Conservation (phyloP, 169 alveolate species). For the Amoebophrya sp. region DNA sequence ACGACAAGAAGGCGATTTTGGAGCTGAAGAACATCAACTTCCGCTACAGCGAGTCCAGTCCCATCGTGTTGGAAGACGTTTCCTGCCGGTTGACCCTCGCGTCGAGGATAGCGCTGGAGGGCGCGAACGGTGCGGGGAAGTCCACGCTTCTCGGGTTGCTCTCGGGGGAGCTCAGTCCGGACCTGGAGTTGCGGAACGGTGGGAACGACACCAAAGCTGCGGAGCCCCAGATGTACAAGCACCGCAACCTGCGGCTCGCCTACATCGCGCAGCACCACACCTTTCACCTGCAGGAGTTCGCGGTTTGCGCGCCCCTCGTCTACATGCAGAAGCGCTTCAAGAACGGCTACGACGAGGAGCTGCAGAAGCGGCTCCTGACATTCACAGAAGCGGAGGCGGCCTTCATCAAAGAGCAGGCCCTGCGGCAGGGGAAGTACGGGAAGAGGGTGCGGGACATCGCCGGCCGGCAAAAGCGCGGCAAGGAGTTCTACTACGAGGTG, state of each 20-base stretch:
- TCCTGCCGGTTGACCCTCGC: neutral
- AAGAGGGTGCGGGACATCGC: neutral
- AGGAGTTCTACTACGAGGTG: conserved; percentile 10
- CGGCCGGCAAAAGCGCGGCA: neutral
- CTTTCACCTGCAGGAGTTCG: conserved; percentile 7
- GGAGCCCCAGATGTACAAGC: neutral
- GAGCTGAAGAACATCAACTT: neutral
- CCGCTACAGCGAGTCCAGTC: neutral
- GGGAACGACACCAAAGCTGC: too few species aligned
- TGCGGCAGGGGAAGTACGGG: neutral
- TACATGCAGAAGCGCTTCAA: conserved; percentile 15
- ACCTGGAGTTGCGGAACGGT: neutral
- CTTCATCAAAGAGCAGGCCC: neutral
- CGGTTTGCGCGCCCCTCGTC: neutral
- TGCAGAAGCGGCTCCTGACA: conserved; percentile 2
- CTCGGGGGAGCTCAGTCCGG: neutral
- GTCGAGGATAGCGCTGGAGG: neutral
- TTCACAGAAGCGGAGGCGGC: neutral
- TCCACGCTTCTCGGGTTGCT: conserved; percentile 1
- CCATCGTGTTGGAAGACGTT: neutral
- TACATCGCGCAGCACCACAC: conserved; percentile 13
- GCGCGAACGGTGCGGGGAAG: conserved; percentile 18
- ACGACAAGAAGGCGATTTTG: neutral
- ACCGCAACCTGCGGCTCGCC: conserved; percentile 9
- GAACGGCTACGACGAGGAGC: conserved; percentile 18